Base-by-base conservation (phyloP, 192 early-diverging fungal genomes). In the Chytriomyces confervae region DNA sequence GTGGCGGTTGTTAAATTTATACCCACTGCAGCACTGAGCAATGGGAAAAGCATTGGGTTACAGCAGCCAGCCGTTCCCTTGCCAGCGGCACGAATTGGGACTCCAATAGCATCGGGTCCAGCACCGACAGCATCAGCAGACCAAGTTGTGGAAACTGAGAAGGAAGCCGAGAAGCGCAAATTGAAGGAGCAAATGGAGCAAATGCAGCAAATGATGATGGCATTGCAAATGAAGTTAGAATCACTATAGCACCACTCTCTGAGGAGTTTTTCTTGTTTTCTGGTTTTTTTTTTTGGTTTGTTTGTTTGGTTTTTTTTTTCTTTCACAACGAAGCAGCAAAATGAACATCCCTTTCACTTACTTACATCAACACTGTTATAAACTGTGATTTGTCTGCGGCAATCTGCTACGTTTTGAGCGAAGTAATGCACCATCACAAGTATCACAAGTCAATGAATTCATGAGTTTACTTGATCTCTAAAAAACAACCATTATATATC, bases 151-250 rank as follows among this genome's bases (percentile, higher is more conserved):
- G 69, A 51, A 13, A 69, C 45, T 11, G 62, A 74, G 13, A 61
- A 45, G 27, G 72, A 74, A 43, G 11, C 29, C 43, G 72, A 74
- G 18, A 74, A 74, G 53, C 72, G 47, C 7, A 74, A 62, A 48
- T 45, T 74, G 53, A 74, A 74, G 60, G 72, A 74, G 16, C 72
- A 74, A 46, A 46, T 74, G 72, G 72, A 74, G 10, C 72, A 74
- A 46, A 74, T 74, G 72, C 60, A 74, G 44, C 45, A 36, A 16
- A 74, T 74, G 72, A 74, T 74, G 72, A 7, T 8, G 24, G 60
- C 43, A 16, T 45, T 74, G 27, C 57, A 62, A 27, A 49, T 49
- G 27, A 74, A 62, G 48, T 62, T 74, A 63, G 72, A 74, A 10
- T 44, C 53, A 9, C 29, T 74, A 23, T 74, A 36, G 29, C 29